phyloP scores from a whole-genome alignment of 176 grass and related monocot species.

The Aegilops umbellulata region DNA sequence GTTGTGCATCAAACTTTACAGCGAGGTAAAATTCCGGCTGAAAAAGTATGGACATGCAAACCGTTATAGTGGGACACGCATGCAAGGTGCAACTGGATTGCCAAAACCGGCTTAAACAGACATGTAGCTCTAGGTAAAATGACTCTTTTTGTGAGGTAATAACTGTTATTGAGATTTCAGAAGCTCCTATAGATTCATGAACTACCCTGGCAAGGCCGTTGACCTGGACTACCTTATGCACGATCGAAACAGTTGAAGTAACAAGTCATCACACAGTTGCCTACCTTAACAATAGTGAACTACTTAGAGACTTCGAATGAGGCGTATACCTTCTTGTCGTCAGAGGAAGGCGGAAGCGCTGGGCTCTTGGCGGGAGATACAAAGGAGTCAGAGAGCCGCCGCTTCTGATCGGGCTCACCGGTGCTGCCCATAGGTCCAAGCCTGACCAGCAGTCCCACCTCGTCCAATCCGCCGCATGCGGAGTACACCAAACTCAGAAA shows the following conservation, averaged over 20 bases:
- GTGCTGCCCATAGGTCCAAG: conserved; percentile 63
- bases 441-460: neutral
- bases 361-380: conserved; percentile 48
- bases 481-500: neutral
- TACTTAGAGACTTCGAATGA: neutral
- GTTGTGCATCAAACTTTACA: neutral
- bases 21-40: neutral
- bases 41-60: neutral
- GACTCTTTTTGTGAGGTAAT: neutral
- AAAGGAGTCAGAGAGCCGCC: conserved; percentile 52
- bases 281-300: neutral
- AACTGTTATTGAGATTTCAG: neutral
- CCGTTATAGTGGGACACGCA: too few relatives aligned
- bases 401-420: conserved; percentile 56
- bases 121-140: neutral
- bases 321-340: conserved; percentile 61
- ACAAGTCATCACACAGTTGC: neutral
- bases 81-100: neutral
- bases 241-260: neutral
- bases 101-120: neutral
- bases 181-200: neutral
- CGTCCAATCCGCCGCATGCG: neutral
- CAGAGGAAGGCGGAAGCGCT: conserved; percentile 39
- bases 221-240: neutral
- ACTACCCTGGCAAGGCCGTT: neutral